phyloP scores from a whole-genome alignment of 164 flowering plant species.

The Magnolia sinica region DNA sequence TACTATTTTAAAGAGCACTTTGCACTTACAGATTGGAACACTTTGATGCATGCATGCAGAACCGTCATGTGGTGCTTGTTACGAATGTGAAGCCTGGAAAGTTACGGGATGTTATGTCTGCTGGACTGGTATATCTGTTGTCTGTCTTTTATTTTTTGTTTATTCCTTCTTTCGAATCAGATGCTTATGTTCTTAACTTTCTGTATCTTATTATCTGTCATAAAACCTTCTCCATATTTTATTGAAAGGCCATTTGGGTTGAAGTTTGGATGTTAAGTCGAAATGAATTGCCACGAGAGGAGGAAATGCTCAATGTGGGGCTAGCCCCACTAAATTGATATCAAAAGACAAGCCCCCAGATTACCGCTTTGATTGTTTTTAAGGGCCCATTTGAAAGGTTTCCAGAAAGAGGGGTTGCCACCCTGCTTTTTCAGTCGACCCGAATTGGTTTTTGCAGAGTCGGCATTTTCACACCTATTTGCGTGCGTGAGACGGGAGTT shows the following conservation, averaged over 20 bases:
- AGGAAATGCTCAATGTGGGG: background rate
- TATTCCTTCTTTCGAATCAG: background rate
- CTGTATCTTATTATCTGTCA: too few species aligned
- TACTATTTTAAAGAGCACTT: too few species aligned
- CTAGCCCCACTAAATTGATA: background rate
- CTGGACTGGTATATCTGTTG: conserved; percentile 70
- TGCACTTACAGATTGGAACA: background rate
- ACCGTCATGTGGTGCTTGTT: conserved; percentile 77
- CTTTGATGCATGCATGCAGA: conserved; percentile 38
- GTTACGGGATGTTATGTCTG: conserved; percentile 84
- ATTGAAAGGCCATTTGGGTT: background rate
- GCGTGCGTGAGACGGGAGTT: too few species aligned
- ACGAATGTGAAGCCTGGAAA: conserved; percentile 97
- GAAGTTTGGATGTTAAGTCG: background rate
- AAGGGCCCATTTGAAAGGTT: too few species aligned
- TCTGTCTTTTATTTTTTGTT: background rate
- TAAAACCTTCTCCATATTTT: too few species aligned
- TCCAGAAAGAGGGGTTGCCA: too few species aligned
- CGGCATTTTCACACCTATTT: too few species aligned
- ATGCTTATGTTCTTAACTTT: background rate
- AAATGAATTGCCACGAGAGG: background rate
- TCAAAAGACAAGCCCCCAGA: background rate
- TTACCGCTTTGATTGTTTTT: background rate
- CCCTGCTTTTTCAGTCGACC: too few species aligned
- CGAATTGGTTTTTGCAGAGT: too few species aligned